A percentile compares a stretch with the other conserved stretches of the same genome.
phyloP scores from a whole-genome alignment of 176 grass and related monocot genomes.

The Phyllostachys edulis region DNA sequence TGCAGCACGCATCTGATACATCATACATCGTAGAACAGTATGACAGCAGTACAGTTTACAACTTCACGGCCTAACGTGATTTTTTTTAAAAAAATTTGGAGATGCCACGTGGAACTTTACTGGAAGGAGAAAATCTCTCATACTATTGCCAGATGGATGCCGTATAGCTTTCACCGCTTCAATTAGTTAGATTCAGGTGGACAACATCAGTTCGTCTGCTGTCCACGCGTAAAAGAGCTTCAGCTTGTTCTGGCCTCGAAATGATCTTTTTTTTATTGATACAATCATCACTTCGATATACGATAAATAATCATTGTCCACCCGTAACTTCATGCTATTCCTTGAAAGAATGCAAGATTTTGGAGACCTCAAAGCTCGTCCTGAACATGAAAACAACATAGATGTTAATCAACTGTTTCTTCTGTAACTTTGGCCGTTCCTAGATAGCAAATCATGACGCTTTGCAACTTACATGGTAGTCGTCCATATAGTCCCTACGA shows the following conservation, averaged over 20 bases:
- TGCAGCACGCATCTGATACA: background rate
- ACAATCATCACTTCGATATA: background rate
- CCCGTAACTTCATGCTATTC: background rate
- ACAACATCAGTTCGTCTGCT: background rate
- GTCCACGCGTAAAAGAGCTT: background rate
- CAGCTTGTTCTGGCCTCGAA: background rate
- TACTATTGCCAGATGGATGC: background rate
- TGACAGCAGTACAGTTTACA: background rate
- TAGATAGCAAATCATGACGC: background rate
- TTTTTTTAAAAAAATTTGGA: background rate
- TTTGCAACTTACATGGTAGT: constrained; percentile 75
- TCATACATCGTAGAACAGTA: background rate
- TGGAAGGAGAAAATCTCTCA: background rate
- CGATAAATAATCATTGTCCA: background rate
- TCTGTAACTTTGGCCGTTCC: background rate
- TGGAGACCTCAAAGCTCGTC: constrained; percentile 62
- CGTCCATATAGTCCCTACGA: constrained; percentile 48
- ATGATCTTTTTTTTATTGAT: constrained; percentile 1
- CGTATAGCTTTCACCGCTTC: background rate
- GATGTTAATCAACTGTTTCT: constrained; percentile 6
- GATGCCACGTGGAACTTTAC: background rate
- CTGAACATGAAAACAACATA: constrained; percentile 41
- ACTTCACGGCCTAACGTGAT: background rate
- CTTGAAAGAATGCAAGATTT: background rate
- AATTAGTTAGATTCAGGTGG: background rate